Base-by-base conservation (phyloP, 768 basidiomycete genomes). In the Crepidotus variabilis region DNA sequence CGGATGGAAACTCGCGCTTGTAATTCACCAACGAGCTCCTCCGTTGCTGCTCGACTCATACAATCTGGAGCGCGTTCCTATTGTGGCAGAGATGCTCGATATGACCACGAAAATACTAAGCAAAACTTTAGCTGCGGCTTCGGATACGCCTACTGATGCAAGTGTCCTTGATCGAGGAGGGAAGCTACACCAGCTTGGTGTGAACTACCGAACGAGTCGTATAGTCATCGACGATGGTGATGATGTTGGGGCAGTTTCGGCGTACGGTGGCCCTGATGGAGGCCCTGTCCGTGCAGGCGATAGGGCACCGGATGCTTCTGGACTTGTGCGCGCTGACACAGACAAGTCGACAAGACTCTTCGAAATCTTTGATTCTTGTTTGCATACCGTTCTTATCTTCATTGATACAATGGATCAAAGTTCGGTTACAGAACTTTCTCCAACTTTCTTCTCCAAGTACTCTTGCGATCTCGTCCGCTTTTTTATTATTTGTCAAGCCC, bases 191-290 rank as follows among this genome's bases (percentile, higher is more conserved):
- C 78, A 80, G 64, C 74, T 82, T 18, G 80, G 78, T 6, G 70
- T 83, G 50, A 84, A 83, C 66, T 84, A 79, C 62, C 74, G 83
- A 2, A 75, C 75, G 63, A 83, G 82, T 59, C 62, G 74, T 0
- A 70, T 82, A 24, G 69, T 82, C 0, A 20, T 78, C 18, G 82
- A 83, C 52, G 75, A 75, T 22, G 61, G 61, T 6, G 21, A 59
- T 34, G 55, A 54, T 48, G 56, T 47, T 2, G 47, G 58, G 20
- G 50, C 18, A 21, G 60, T 68, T 51, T 55, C 66, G 8, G 67
- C 68, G 6, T 71, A 72, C 47, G 65, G 67, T 14, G 57, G 51
- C 14, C 64, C 61, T 9, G 63, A 51, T 51, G 78, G 61, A 32
- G 65, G 59, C 0, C 14, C 13, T 43, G 58, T 28, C 23, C 70